Percentiles rank a stretch among this genome's conserved stretches.
Conservation (phyloP, 2,329 filamentous ascomycete genomes). For the Dichotomopilus funicola region DNA sequence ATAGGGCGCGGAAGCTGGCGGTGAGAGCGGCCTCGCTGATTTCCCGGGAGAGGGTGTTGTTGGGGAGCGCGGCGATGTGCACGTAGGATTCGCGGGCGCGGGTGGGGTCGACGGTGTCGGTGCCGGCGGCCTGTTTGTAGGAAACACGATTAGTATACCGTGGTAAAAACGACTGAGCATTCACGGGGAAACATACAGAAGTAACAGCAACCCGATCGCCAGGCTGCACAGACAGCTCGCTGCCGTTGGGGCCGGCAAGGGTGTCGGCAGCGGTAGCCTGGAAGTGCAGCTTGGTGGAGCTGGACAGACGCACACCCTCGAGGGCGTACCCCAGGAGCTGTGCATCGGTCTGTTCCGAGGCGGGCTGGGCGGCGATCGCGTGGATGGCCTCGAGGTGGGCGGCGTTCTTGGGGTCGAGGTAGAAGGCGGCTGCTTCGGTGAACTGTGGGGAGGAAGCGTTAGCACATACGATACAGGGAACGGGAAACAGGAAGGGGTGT, state of each 20-base stretch:
- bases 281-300: constrained; percentile 52
- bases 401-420: constrained; percentile 52
- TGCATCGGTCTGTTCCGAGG: constrained; percentile 52
- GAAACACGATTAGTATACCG: too few species aligned
- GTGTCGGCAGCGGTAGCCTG: constrained; percentile 41
- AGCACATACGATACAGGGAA: constrained; percentile 5
- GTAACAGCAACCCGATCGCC: constrained; percentile 59
- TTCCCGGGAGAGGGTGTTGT: constrained; percentile 51
- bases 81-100: constrained; percentile 59
- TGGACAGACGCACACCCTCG: constrained; percentile 65
- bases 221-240: constrained; percentile 43
- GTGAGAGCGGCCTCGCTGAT: constrained; percentile 56
- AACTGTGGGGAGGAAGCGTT: constrained; percentile 40
- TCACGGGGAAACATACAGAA: constrained; percentile 43
- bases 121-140: too few species aligned
- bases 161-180: too few species aligned
- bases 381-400: constrained; percentile 55
- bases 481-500: background rate
- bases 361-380: constrained; percentile 48
- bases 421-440: constrained; percentile 67
- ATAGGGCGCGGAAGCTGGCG: constrained; percentile 62
- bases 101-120: constrained; percentile 53
- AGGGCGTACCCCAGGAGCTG: constrained; percentile 62
- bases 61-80: constrained; percentile 56
- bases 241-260: constrained; percentile 46